A percentile compares a stretch with the other conserved stretches of the same genome.
These are phyloP conservation scores for Aspergillus saccharolyticus DNA, from an alignment of 495 filamentous ascomycete species.

Conservation along the genomic window DNA sequence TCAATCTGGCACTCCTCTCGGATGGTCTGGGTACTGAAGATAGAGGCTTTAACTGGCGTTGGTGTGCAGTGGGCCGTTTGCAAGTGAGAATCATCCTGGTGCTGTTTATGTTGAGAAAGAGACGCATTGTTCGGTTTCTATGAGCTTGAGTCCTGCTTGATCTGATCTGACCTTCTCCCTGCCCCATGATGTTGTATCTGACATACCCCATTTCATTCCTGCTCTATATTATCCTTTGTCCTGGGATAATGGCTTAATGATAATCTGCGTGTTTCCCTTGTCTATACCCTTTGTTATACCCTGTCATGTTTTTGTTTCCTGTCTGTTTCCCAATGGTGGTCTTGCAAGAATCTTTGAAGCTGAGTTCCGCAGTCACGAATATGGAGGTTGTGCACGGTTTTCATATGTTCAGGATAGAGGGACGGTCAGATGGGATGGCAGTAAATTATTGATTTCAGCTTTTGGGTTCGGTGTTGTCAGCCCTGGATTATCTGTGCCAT, in stretches of 20 bases:
- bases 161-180: constrained; percentile 16
- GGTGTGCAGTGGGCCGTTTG: constrained; percentile 27
- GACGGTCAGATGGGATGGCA: constrained; percentile 15
- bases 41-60: constrained; percentile 22
- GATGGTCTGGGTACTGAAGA: constrained; percentile 41
- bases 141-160: not conserved
- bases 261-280: constrained; percentile 39
- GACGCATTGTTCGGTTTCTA: constrained; percentile 8
- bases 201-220: constrained; percentile 26
- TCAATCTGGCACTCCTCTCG: constrained; percentile 40
- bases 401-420: constrained; percentile 21
- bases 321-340: constrained; percentile 13
- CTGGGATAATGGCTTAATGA: constrained; percentile 30
- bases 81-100: not conserved
- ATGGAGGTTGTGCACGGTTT: constrained; percentile 12
- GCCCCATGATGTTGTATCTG: constrained; percentile 12
- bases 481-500: not conserved
- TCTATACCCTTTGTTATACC: constrained; percentile 45
- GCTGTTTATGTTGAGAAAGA: constrained; percentile 6
- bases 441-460: constrained; percentile 4
- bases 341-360: constrained; percentile 1
- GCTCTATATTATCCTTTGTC: constrained; percentile 19
- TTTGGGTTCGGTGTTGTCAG: constrained; percentile 3
- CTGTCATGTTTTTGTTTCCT: constrained; percentile 24
- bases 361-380: constrained; percentile 10